Base-by-base conservation (phyloP, 2,329 filamentous ascomycete genomes). In the Trematosphaeria pertusa region DNA sequence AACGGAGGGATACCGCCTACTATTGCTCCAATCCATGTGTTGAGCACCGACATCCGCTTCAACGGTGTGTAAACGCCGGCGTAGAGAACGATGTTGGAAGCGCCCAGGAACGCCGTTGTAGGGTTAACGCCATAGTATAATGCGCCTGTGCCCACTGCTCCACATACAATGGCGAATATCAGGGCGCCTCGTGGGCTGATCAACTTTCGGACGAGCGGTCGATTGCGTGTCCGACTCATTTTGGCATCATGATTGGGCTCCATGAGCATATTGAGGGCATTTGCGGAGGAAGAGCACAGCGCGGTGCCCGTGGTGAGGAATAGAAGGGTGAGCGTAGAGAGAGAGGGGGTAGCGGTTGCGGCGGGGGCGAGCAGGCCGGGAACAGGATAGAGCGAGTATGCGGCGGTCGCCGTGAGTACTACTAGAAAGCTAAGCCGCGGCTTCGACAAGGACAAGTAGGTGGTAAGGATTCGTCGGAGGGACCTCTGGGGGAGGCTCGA, bases 201-300 rank as follows among this genome's bases (percentile, higher is more conserved):
- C 1, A 99, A 82, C 6, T 85, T 85, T 37, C 94, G 84, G 3
- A 97, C 94, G 0, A 99, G 79, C 0, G 94, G 94, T 4, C 94
- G 78, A 61, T 97, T 97, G 20, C 90, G 83, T 2, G 94, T 99
- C n/a, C 94, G 85, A 26, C 83, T 86, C 94, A 99, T 99, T 63
- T 88, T 85, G 35, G 91, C 90, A 71, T 99, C 94, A 66, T 92
- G 92, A 49, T 86, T 81, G 8, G 87, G 89, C 73, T 99, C 94
- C 73, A 97, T 91, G 48, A 97, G 85, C 94, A 99, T 99, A 73
- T 99, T 99, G 57, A 97, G 80, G 1, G 94, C 85, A 70, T 99
- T 99, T 33, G 94, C 94, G 48, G 88, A 90, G 33, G 92, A 91
- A n/a, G 85, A 89, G 70, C 90, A 94, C 15, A 97, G 81, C 4